phyloP scores from a whole-genome alignment of 129 eudicot genomes.

The Helichrysum umbraculigerum region DNA sequence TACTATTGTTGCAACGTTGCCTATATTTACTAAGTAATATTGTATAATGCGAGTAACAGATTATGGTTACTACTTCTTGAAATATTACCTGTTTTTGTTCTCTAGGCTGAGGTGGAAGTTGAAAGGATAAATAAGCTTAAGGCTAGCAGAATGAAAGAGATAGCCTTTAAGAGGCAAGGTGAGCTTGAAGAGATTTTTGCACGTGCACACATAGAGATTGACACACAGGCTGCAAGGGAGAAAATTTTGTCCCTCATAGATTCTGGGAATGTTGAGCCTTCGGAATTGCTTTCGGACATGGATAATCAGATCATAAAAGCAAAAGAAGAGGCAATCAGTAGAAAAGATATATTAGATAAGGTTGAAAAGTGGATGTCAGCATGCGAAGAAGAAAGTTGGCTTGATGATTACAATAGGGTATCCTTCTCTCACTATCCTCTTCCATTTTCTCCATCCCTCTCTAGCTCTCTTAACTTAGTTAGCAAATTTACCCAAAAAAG shows the following conservation, averaged over 20 bases:
- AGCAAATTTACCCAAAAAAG: not conserved
- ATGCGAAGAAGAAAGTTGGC: constrained; percentile 99
- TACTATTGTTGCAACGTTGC: not conserved
- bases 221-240: constrained; percentile 75
- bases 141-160: constrained; percentile 98
- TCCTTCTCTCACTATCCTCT: constrained; percentile 23
- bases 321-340: constrained; percentile 89
- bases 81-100: constrained; percentile 3
- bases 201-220: constrained; percentile 85
- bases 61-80: constrained; percentile 7
- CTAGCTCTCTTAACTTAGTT: not conserved
- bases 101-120: constrained; percentile 91
- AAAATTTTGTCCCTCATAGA: constrained; percentile 82
- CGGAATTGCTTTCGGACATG: constrained; percentile 89
- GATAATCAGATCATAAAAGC: constrained; percentile 86
- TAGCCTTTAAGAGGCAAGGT: constrained; percentile 83
- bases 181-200: constrained; percentile 90
- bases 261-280: constrained; percentile 85
- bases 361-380: constrained; percentile 99
- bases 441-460: not conserved
- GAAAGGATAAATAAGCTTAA: constrained; percentile 93
- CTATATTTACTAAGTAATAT: not conserved
- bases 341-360: constrained; percentile 94
- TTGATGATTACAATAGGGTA: constrained; percentile 97
- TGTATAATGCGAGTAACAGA: not conserved